Percentiles rank a stretch among this genome's conserved stretches.
Evolutionary conservation across 83 land plant species (phyloP).

Genomic region (Diphasiastrum complanatum): DNA sequence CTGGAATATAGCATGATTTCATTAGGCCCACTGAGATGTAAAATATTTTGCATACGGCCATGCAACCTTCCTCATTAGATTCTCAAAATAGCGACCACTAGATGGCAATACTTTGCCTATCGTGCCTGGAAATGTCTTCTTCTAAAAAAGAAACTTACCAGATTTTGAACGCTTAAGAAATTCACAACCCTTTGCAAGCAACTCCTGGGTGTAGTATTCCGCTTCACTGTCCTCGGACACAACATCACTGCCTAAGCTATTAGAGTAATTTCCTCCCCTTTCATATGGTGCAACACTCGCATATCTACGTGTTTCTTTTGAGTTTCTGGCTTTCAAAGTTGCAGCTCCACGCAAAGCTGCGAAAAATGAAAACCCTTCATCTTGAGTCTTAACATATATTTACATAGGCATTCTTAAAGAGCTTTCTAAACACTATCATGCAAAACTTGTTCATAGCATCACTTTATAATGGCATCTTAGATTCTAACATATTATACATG

Average conservation of each 20-base stretch:
- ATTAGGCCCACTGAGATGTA: neutral
- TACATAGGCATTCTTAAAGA: neutral
- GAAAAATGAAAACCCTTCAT: neutral
- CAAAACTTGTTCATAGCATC: neutral
- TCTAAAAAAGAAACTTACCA: conserved; percentile 36
- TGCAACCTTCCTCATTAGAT: neutral
- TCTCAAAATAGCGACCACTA: neutral
- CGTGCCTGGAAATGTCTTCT: too few relatives aligned
- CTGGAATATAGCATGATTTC: too few relatives aligned
- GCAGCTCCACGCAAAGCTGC: conserved; percentile 91
- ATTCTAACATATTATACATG: too few relatives aligned
- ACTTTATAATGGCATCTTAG: neutral
- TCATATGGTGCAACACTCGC: conserved; percentile 31
- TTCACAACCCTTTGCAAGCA: conserved; percentile 69
- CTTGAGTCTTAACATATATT: neutral
- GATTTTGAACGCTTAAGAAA: conserved; percentile 90
- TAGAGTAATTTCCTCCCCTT: neutral
- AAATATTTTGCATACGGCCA: neutral
- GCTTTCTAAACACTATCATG: neutral
- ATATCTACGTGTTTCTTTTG: conserved; percentile 71
- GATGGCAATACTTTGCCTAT: neutral
- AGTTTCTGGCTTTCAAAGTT: conserved; percentile 78
- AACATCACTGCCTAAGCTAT: too few relatives aligned
- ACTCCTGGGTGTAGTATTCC: conserved; percentile 62
- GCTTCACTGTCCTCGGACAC: conserved; percentile 60